Evolutionary conservation across 2,329 filamentous ascomycete genomes (phyloP).

Genomic region (Pseudocercospora eumusae): DNA sequence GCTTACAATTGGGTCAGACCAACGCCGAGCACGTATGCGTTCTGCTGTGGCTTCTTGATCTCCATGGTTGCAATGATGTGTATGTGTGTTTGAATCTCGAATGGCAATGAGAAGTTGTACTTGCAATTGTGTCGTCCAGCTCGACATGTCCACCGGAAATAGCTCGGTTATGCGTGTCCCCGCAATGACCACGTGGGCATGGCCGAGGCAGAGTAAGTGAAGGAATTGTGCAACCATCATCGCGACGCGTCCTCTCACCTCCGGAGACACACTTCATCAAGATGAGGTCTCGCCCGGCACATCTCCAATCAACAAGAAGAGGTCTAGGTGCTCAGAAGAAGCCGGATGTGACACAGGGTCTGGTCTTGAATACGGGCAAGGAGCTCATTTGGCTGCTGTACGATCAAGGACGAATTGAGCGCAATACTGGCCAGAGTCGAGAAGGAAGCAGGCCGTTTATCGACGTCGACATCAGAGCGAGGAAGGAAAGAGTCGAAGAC

Average conservation of each 20-base stretch:
- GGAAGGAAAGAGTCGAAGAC: too few species aligned
- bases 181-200: not conserved
- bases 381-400: not conserved
- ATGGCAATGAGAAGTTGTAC: not conserved
- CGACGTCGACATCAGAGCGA: too few species aligned
- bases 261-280: not conserved
- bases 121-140: slow-evolving; percentile 14
- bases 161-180: slow-evolving; percentile 2
- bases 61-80: slow-evolving; percentile 21
- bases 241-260: not conserved
- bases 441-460: too few species aligned
- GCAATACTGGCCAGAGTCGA: not conserved
- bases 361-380: too few species aligned
- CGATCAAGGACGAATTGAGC: not conserved
- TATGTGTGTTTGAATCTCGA: not conserved
- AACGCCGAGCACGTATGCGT: slow-evolving; percentile 86
- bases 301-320: not conserved
- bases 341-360: not conserved
- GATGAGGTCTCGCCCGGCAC: not conserved
- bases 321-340: not conserved
- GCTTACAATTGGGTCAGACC: slow-evolving; percentile 88
- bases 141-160: slow-evolving; percentile 14
- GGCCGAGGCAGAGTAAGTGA: slow-evolving; percentile 5
- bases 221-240: not conserved
- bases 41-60: slow-evolving; percentile 40